Evolutionary conservation across 371 early-diverging fungal species (phyloP).

Genomic region (Mucor sp.): DNA sequence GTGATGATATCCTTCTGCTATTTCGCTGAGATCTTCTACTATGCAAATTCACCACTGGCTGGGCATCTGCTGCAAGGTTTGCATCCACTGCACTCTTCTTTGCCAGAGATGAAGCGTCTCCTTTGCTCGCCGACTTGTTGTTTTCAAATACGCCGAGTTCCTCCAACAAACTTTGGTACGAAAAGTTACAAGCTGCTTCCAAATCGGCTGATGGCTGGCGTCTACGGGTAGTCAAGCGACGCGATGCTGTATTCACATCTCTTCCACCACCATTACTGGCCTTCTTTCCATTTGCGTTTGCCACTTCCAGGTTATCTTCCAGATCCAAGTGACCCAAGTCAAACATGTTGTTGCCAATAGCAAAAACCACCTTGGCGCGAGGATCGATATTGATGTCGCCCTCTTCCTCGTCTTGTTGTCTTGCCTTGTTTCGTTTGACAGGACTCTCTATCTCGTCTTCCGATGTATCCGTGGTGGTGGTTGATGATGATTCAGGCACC

Average conservation of each 20-base stretch:
- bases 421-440: background rate
- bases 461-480: background rate
- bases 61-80: background rate
- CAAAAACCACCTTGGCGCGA: conserved; percentile 52
- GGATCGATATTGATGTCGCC: conserved; percentile 44
- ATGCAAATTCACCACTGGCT: background rate
- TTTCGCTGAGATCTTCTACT: background rate
- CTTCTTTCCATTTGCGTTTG: background rate
- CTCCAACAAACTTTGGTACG: conserved; percentile 29
- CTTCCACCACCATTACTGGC: background rate
- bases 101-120: background rate
- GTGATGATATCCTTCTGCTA: conserved; percentile 6
- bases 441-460: conserved; percentile 3
- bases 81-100: background rate
- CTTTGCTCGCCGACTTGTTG: background rate
- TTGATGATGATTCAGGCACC: conserved; percentile 3
- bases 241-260: background rate
- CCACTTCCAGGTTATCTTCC: background rate
- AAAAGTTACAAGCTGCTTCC: conserved; percentile 21
- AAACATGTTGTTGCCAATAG: conserved; percentile 58
- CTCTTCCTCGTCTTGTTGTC: conserved; percentile 5
- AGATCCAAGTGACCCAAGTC: conserved; percentile 42
- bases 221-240: conserved; percentile 8
- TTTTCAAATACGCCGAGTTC: conserved; percentile 27
- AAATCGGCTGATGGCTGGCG: conserved; percentile 19